Base-by-base conservation (phyloP, 345 rosid species). In the Firmiana major region DNA sequence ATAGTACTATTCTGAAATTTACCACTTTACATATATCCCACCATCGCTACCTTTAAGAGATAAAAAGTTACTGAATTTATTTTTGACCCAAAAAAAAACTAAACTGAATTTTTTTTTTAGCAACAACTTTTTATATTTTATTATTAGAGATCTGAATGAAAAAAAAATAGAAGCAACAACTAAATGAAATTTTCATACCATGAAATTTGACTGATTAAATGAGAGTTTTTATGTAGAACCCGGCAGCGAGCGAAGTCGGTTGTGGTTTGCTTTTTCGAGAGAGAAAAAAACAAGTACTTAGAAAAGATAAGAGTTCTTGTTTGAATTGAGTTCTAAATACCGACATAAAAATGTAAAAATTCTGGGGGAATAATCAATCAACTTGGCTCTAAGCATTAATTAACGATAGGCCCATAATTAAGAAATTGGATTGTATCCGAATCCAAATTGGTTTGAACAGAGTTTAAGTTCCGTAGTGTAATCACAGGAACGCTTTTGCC, bases 321-420 rank as follows among this genome's bases (percentile, higher is more conserved):
- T 74, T 69, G 84, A 81, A 67, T 81, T 81, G 81, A 60, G 59
- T 36, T 81, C 34, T 28, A 3, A 4, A 21, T 21, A 62, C 76
- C 76, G 40, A 78, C 79, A 21, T 5, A 6, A 65, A 68, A 51
- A 21, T 67, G 13, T 6, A 10, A 59, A 11, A 36, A 21, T 26
- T 19, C 36, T 7, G 1, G 21, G 43, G n/a, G 21, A 45, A 22
- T 5, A 12, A 75, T 1, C n/a, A 64, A 64, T 31, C 34, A 1
- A 63, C 21, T 59, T 63, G 26, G 63, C 69, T 38, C 16, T 46
- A 36, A 22, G 1, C 7, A 43, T 59, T 51, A 59, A 70, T 75
- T 51, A 38, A 48, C 17, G 49, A 54, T 67, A 67, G 57, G 49
- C 22, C 46, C 68, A 69, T 68, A 43, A 36, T 75, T 17, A 64